These are phyloP conservation scores for Flaveria floridana DNA, from an alignment of 140 eudicot genomes.

Conservation along the genomic window DNA sequence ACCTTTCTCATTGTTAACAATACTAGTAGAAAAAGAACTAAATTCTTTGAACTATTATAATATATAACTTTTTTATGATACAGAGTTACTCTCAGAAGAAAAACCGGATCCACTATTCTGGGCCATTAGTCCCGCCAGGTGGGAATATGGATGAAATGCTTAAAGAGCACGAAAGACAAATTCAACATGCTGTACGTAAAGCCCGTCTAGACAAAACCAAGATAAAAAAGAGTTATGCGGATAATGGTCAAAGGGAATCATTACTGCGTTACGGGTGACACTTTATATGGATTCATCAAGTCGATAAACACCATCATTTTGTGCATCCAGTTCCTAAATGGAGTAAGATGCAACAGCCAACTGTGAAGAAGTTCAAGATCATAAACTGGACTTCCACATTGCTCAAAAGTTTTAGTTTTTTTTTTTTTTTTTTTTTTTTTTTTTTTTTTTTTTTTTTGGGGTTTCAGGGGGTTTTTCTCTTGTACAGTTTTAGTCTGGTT, in stretches of 20 bases:
- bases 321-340: slow-evolving; percentile 8
- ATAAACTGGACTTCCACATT: slow-evolving; percentile 20
- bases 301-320: not conserved
- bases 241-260: slow-evolving; percentile 76
- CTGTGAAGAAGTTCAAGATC: slow-evolving; percentile 22
- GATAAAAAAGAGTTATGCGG: slow-evolving; percentile 40
- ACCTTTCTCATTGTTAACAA: too few species aligned
- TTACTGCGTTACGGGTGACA: slow-evolving; percentile 48
- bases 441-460: not conserved
- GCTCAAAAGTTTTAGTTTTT: slow-evolving; percentile 24
- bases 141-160: slow-evolving; percentile 84
- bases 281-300: slow-evolving; percentile 16
- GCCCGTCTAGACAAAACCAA: slow-evolving; percentile 65
- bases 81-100: slow-evolving; percentile 67
- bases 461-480: slow-evolving; percentile 21
- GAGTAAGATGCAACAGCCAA: slow-evolving; percentile 13
- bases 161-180: slow-evolving; percentile 76
- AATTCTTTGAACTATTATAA: not conserved
- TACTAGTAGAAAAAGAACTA: too few species aligned
- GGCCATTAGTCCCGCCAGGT: slow-evolving; percentile 75
- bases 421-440: too few species aligned
- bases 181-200: slow-evolving; percentile 72
- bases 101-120: slow-evolving; percentile 79
- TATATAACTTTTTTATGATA: not conserved
- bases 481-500: slow-evolving; percentile 26